These are phyloP conservation scores for Dothideomycetidae sp. DNA, from an alignment of 2,329 filamentous ascomycete genomes.

Conservation along the genomic window DNA sequence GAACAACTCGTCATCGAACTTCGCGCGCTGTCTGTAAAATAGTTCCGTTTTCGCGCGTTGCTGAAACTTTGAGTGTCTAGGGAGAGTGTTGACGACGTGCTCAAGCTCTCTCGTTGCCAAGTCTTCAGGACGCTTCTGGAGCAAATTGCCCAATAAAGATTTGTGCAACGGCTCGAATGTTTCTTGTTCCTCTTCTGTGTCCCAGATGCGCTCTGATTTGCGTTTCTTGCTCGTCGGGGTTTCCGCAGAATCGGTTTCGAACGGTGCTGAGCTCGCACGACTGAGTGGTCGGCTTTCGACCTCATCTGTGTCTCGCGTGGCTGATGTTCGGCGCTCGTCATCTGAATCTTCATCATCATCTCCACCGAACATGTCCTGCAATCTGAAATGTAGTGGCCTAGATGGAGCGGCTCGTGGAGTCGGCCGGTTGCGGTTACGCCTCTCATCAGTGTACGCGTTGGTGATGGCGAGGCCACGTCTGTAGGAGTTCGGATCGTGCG, in stretches of 20 bases:
- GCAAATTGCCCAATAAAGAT: slow-evolving; percentile 33
- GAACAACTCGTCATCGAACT: slow-evolving; percentile 72
- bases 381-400: slow-evolving; percentile 66
- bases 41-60: slow-evolving; percentile 59
- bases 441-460: slow-evolving; percentile 42
- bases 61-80: slow-evolving; percentile 43
- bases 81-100: slow-evolving; percentile 36
- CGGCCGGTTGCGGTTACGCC: slow-evolving; percentile 40
- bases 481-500: slow-evolving; percentile 30
- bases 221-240: slow-evolving; percentile 29
- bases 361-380: slow-evolving; percentile 59
- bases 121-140: slow-evolving; percentile 51
- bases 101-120: slow-evolving; percentile 53
- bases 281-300: slow-evolving; percentile 69
- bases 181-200: slow-evolving; percentile 36
- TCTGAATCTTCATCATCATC: slow-evolving; percentile 72
- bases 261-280: slow-evolving; percentile 45
- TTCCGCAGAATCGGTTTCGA: slow-evolving; percentile 35
- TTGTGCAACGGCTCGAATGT: slow-evolving; percentile 32
- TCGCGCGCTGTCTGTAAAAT: slow-evolving; percentile 61
- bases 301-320: slow-evolving; percentile 68
- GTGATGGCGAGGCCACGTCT: slow-evolving; percentile 25
- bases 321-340: slow-evolving; percentile 51
- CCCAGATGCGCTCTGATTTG: slow-evolving; percentile 30
- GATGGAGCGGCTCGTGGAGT: slow-evolving; percentile 44